phyloP scores from a whole-genome alignment of 768 basidiomycete species.

The Trametes sanguinea region DNA sequence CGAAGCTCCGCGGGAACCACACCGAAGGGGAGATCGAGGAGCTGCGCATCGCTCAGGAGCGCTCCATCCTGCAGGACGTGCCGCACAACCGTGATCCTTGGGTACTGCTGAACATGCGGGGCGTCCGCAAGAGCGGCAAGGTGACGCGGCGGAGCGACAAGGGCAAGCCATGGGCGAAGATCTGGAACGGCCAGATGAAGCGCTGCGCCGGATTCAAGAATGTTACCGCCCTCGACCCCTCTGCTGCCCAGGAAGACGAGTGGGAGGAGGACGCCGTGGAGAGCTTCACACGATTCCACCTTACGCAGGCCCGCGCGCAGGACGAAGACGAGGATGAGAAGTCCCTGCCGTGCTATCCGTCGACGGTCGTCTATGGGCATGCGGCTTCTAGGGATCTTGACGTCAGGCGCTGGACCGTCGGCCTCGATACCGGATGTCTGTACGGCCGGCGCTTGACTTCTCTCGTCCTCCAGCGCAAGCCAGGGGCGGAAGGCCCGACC shows the following conservation, averaged over 20 bases:
- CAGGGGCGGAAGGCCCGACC: neutral
- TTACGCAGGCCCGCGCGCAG: conserved; percentile 1
- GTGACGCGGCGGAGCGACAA: conserved; percentile 41
- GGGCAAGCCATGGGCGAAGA: conserved; percentile 73
- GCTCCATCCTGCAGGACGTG: conserved; percentile 62
- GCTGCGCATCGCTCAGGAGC: conserved; percentile 65
- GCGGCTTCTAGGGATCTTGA: conserved; percentile 79
- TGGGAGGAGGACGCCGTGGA: conserved; percentile 17
- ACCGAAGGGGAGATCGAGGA: conserved; percentile 17
- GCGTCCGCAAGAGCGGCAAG: conserved; percentile 42
- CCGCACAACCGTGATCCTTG: conserved; percentile 80
- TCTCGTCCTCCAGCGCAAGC: conserved; percentile 51
- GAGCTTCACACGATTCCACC: neutral
- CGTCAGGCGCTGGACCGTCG: conserved; percentile 79
- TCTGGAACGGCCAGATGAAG: conserved; percentile 71
- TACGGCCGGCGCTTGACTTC: conserved; percentile 68
- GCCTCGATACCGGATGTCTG: conserved; percentile 85
- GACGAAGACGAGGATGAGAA: conserved; percentile 29
- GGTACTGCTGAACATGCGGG: conserved; percentile 73
- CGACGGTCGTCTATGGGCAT: conserved; percentile 87
- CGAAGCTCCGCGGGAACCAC: neutral
- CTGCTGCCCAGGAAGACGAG: conserved; percentile 20
- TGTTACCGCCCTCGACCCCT: neutral
- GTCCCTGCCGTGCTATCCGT: conserved; percentile 62
- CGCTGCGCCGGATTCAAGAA: conserved; percentile 53